Conservation (phyloP, 2,329 filamentous ascomycete species). For the Talaromyces pinophilus region DNA sequence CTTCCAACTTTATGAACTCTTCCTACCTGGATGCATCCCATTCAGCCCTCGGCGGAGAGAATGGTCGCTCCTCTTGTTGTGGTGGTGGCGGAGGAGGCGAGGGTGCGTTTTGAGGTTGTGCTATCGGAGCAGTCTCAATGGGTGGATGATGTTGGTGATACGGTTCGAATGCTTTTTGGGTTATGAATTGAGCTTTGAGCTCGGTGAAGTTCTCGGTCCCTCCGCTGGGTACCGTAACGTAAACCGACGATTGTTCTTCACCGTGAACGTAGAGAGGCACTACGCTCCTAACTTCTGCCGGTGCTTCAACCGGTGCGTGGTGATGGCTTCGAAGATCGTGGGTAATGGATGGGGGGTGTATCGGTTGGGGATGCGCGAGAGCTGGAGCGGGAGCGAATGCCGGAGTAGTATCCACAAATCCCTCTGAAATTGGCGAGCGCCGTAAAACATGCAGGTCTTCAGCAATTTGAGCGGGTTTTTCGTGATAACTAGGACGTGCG, state of each 20-base stretch:
- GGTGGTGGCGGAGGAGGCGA: conserved; percentile 20
- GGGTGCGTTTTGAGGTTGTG: conserved; percentile 29
- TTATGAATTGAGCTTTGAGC: conserved; percentile 32
- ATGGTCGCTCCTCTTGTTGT: conserved; percentile 43
- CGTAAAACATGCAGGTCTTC: conserved; percentile 21
- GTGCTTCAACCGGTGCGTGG: conserved; percentile 6
- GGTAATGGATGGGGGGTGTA: conserved; percentile 11
- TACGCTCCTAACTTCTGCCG: conserved; percentile 34
- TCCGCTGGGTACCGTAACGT: conserved; percentile 27
- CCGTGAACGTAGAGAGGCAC: conserved; percentile 50
- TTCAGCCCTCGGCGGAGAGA: conserved; percentile 59
- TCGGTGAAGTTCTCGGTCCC: conserved; percentile 11
- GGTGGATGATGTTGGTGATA: neutral
- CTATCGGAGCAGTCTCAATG: neutral
- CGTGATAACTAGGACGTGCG: neutral
- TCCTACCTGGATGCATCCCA: conserved; percentile 65
- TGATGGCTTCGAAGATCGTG: conserved; percentile 3
- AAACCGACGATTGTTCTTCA: conserved; percentile 45
- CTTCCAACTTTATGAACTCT: neutral
- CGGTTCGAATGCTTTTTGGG: conserved; percentile 6
- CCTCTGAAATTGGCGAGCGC: conserved; percentile 22
- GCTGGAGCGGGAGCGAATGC: conserved; percentile 14
- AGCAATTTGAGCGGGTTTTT: conserved; percentile 7
- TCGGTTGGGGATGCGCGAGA: conserved; percentile 18
- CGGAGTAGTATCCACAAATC: conserved; percentile 12